phyloP scores from a whole-genome alignment of 306 rosid genomes.

The Prinsepia uniflora region DNA sequence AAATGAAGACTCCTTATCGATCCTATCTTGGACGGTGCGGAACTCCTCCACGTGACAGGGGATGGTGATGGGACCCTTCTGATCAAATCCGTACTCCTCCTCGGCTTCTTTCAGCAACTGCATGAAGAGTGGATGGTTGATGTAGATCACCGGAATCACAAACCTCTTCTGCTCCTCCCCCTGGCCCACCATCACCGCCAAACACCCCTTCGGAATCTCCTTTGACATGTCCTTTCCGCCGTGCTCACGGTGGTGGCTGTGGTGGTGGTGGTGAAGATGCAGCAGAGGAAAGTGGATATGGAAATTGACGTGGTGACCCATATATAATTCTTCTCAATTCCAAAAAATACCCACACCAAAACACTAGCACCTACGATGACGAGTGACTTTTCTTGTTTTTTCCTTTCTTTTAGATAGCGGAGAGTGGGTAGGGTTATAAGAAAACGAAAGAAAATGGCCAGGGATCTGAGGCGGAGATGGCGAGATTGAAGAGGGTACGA shows the following conservation, averaged over 20 bases:
- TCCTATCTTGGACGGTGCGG: slow-evolving; percentile 59
- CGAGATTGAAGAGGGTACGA: slow-evolving; percentile 63
- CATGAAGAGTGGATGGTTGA: slow-evolving; percentile 83
- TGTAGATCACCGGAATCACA: slow-evolving; percentile 75
- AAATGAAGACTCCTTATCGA: slow-evolving; percentile 44
- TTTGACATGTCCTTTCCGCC: slow-evolving; percentile 39
- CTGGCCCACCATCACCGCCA: slow-evolving; percentile 69
- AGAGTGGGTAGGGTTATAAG: slow-evolving; percentile 37
- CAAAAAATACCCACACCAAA: neutral
- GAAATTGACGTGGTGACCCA: slow-evolving; percentile 32
- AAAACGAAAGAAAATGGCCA: slow-evolving; percentile 79
- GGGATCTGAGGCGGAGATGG: slow-evolving; percentile 82
- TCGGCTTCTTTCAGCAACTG: slow-evolving; percentile 73
- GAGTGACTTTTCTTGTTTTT: neutral
- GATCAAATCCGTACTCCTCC: slow-evolving; percentile 80
- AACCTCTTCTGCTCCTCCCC: slow-evolving; percentile 70
- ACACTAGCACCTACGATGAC: neutral
- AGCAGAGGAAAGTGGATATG: slow-evolving; percentile 52
- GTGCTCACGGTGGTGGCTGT: slow-evolving; percentile 6
- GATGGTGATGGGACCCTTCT: slow-evolving; percentile 77
- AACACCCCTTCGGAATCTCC: slow-evolving; percentile 77
- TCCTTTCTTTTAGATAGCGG: neutral
- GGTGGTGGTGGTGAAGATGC: slow-evolving; percentile 29
- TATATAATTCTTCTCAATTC: neutral
- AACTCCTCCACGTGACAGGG: slow-evolving; percentile 86